Conservation (phyloP, 768 basidiomycete genomes). For the Daedaleopsis sinensis region DNA sequence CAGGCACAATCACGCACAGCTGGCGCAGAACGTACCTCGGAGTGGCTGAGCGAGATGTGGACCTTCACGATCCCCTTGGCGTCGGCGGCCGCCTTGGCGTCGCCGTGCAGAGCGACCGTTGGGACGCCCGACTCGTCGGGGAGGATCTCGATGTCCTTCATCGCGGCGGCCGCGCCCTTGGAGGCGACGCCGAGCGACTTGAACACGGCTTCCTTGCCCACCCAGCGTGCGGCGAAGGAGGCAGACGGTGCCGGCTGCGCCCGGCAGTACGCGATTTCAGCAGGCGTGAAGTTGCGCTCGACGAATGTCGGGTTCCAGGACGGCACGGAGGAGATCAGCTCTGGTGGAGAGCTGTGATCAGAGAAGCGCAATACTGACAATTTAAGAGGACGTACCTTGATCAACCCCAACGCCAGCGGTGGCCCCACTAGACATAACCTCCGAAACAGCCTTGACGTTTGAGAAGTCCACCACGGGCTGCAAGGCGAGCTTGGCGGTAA, state of each 20-base stretch:
- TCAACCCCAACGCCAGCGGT: constrained; percentile 85
- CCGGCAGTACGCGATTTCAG: constrained; percentile 84
- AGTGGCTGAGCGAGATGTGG: constrained; percentile 89
- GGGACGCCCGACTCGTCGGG: constrained; percentile 81
- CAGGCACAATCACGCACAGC: background rate
- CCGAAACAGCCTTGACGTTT: constrained; percentile 68
- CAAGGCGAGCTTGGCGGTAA: constrained; percentile 63
- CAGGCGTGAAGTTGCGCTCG: constrained; percentile 89
- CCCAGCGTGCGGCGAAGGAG: constrained; percentile 97
- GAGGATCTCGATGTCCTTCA: constrained; percentile 97
- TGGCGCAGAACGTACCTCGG: constrained; percentile 64
- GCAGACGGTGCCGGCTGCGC: constrained; percentile 84
- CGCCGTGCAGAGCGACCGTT: constrained; percentile 73
- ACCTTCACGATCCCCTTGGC: constrained; percentile 74
- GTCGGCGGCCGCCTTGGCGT: constrained; percentile 74
- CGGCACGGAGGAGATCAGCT: constrained; percentile 91
- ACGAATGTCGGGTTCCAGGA: constrained; percentile 88
- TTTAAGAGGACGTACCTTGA: constrained; percentile 60
- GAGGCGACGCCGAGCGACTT: constrained; percentile 90
- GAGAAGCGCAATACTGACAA: constrained; percentile 10
- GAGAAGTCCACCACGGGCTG: constrained; percentile 54
- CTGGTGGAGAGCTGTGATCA: constrained; percentile 39
- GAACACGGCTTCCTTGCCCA: constrained; percentile 96
- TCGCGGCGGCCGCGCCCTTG: constrained; percentile 90
- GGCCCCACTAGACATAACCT: constrained; percentile 50